Percentiles rank a stretch among this genome's conserved stretches.
Evolutionary conservation across 116 monocot genomes (phyloP).

Genomic region (Thalassia testudinum): DNA sequence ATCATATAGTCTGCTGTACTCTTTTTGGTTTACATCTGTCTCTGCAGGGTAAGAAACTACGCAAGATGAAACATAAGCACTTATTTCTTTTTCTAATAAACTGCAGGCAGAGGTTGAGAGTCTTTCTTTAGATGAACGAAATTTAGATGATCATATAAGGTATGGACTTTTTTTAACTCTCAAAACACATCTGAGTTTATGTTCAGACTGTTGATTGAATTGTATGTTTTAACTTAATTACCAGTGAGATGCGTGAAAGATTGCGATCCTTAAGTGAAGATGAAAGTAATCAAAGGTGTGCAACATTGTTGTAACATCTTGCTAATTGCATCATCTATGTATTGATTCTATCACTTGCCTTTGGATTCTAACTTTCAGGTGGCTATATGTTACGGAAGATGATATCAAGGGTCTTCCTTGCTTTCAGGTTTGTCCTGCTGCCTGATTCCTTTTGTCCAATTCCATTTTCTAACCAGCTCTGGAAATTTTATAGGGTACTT

Average conservation of each 20-base stretch:
- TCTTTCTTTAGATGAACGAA: conserved; percentile 49
- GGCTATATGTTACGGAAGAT: conserved; percentile 98
- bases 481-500: no score
- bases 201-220: not conserved
- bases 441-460: not conserved
- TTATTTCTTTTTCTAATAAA: no score
- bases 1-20: no score
- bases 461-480: not conserved
- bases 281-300: conserved; percentile 71
- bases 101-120: conserved; percentile 73
- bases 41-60: no score
- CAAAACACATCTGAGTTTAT: not conserved
- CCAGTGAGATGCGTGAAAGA: conserved; percentile 73
- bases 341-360: not conserved
- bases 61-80: no score
- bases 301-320: not conserved
- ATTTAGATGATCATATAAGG: conserved; percentile 65
- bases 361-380: conserved; percentile 20
- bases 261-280: conserved; percentile 69
- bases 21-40: no score
- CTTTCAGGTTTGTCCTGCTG: conserved; percentile 58
- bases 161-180: conserved; percentile 10
- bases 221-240: conserved; percentile 1
- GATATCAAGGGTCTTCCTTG: conserved; percentile 86
- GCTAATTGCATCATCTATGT: not conserved